These are phyloP conservation scores for Hypoxylon lienhwacheense DNA, from an alignment of 495 filamentous ascomycete species.

Conservation along the genomic window DNA sequence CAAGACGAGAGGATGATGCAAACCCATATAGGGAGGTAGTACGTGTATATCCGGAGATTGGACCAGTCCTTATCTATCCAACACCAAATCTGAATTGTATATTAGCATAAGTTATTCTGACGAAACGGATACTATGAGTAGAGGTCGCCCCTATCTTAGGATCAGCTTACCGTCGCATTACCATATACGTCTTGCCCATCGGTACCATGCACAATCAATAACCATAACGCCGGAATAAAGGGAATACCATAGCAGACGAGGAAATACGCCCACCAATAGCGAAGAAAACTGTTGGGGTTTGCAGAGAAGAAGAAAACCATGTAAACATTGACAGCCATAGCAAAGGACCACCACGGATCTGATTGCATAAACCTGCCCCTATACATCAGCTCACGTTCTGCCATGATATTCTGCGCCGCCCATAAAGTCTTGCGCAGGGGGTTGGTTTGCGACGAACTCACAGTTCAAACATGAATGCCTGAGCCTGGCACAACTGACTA, in stretches of 20 bases:
- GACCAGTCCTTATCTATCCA: constrained; percentile 74
- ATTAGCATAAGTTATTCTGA: neutral
- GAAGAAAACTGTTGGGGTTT: constrained; percentile 63
- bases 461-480: constrained; percentile 72
- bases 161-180: constrained; percentile 59
- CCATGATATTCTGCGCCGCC: constrained; percentile 7
- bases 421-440: neutral
- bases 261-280: constrained; percentile 69
- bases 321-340: constrained; percentile 86
- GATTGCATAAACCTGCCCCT: constrained; percentile 58
- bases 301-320: constrained; percentile 78
- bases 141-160: neutral
- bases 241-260: constrained; percentile 75
- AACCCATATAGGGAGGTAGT: constrained; percentile 88
- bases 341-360: constrained; percentile 63
- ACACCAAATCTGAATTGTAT: constrained; percentile 68
- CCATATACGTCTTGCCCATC: constrained; percentile 65
- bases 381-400: constrained; percentile 13
- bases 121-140: neutral
- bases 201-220: constrained; percentile 59
- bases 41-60: constrained; percentile 70
- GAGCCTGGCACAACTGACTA: constrained; percentile 67
- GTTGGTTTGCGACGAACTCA: constrained; percentile 39
- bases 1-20: constrained; percentile 66
- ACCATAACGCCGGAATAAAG: constrained; percentile 66